Evolutionary conservation across 2,329 filamentous ascomycete species (phyloP).

Genomic region (Xylaria sp.): DNA sequence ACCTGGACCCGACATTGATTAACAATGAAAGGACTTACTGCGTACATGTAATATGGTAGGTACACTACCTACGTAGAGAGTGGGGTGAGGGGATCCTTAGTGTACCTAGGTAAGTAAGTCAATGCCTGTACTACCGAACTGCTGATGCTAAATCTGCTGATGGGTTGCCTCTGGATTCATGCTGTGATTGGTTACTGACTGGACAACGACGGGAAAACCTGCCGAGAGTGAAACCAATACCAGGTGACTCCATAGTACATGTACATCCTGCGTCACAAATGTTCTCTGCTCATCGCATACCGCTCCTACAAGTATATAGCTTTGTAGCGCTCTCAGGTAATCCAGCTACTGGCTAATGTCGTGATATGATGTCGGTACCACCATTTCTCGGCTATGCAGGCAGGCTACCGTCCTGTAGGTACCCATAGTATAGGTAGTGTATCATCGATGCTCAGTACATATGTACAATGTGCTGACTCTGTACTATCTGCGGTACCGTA

Average conservation of each 20-base stretch:
- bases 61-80: neutral
- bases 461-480: too few species aligned
- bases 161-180: constrained; percentile 13
- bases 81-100: neutral
- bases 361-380: neutral
- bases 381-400: constrained; percentile 8
- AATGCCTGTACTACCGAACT: constrained; percentile 1
- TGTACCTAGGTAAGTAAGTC: too few species aligned
- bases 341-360: neutral
- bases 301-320: neutral
- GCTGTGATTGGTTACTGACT: neutral
- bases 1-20: neutral
- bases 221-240: constrained; percentile 5
- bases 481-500: too few species aligned
- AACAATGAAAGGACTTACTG: too few species aligned
- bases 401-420: neutral
- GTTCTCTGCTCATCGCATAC: neutral
- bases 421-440: too few species aligned
- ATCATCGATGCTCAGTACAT: neutral
- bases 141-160: neutral
- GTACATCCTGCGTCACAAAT: neutral
- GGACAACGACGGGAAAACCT: neutral
- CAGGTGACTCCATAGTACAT: neutral
- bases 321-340: neutral
- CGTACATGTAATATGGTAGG: too few species aligned